These are phyloP conservation scores for Collariella sp. DNA, from an alignment of 495 filamentous ascomycete genomes.

Conservation along the genomic window DNA sequence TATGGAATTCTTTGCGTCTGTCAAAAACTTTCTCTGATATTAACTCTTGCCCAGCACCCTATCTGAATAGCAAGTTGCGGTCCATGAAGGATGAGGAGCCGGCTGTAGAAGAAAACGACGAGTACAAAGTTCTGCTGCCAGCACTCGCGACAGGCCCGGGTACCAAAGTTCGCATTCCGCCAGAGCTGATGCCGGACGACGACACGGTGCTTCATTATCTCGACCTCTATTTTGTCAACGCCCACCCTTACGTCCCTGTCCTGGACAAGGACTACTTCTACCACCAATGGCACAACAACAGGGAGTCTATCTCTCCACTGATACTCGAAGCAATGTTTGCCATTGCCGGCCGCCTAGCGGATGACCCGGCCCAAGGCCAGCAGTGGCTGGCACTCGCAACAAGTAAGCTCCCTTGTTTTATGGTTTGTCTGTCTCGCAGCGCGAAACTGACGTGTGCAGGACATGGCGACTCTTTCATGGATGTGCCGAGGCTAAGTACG, in stretches of 20 bases:
- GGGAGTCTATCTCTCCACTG: constrained; percentile 80
- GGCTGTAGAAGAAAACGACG: constrained; percentile 65
- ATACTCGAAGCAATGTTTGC: constrained; percentile 94
- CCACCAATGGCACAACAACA: constrained; percentile 83
- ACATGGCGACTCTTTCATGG: constrained; percentile 93
- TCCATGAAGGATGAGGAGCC: constrained; percentile 57
- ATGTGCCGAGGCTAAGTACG: constrained; percentile 85
- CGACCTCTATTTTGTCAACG: constrained; percentile 82
- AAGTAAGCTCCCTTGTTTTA: constrained; percentile 41
- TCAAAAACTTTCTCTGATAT: too few species aligned
- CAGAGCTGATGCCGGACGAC: constrained; percentile 87
- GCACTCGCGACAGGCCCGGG: constrained; percentile 58
- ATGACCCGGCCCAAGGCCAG: constrained; percentile 73
- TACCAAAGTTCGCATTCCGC: constrained; percentile 76
- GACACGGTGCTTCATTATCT: constrained; percentile 79
- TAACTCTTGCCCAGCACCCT: too few species aligned
- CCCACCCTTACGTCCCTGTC: constrained; percentile 95
- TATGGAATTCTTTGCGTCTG: too few species aligned
- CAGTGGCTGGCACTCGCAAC: constrained; percentile 93
- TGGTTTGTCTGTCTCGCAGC: not conserved
- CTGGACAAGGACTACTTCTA: constrained; percentile 78
- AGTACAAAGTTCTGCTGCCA: constrained; percentile 54
- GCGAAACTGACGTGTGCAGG: constrained; percentile 43
- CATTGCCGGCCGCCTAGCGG: constrained; percentile 73
- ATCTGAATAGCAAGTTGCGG: constrained; percentile 67